Base-by-base conservation (phyloP, 2,329 filamentous ascomycete species). In the Alternaria hordeiaustralica region DNA sequence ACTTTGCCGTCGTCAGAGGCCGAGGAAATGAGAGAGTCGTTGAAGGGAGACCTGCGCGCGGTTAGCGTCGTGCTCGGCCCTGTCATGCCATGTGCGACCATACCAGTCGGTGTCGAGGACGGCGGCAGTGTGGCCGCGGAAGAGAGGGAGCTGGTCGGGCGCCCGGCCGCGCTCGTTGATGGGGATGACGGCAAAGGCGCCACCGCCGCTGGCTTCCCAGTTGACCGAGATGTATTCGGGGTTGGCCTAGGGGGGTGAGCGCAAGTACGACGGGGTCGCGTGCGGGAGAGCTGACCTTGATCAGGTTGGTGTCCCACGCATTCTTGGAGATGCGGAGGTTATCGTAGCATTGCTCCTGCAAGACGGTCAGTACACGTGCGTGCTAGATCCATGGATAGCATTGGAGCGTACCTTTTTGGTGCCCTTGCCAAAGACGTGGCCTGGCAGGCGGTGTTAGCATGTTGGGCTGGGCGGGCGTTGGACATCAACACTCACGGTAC, bases 31-130 rank as follows among this genome's bases (percentile, higher is more conserved):
- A 99, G 83, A 65, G 88, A 90, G 81, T 99, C 95, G 83, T 99
- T 94, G 85, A 98, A 98, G 21, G 96, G 96, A 81, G 94, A 95
- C 93, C 93, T 96, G 71, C 36, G 30, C 30, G 15, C 47, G 21
- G 60, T 77, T 57, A 77, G 73, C 61, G 61, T 12, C 50, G 53
- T 33, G 9, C 2, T 15, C 6, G 26, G 15, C 10, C 41, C 41
- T 11, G 15, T 8, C 33, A 23, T 49, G 5, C 23, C 41, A 6
- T 36, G 21, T 59, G 43, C 58, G 28, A 59, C 60, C 74, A 58
- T 75, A 95, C 95, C 95, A 99, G 85, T 99, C 96, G 71, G 95
- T 98, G 82, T 99, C 96, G 78, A 99, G 88, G 55, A 99, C 96
- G 63, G 95, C 90, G 54, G 94, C 94, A 46, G 96, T 99, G 82